A percentile compares a stretch with the other conserved stretches of the same genome.
These are phyloP conservation scores for Xylaria sp. DNA, from an alignment of 495 filamentous ascomycete genomes.

Conservation along the genomic window DNA sequence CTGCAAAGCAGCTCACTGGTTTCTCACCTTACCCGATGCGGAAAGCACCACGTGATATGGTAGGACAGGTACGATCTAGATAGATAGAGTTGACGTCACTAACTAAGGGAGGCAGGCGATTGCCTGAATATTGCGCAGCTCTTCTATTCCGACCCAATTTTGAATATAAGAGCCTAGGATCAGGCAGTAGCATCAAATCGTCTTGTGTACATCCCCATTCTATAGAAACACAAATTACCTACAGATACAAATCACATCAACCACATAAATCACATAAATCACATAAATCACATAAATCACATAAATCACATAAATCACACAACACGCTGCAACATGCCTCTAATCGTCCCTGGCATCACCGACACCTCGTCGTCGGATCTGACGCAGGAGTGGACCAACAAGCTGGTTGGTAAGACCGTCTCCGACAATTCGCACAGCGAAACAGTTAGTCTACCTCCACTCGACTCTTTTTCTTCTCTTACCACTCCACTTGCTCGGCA, in stretches of 20 bases:
- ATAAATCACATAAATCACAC: not conserved
- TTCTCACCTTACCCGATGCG: slow-evolving; percentile 3
- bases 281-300: not conserved
- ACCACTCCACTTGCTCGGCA: not conserved
- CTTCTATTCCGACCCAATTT: not conserved
- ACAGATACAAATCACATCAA: not conserved
- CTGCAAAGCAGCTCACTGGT: not conserved
- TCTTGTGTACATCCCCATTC: not conserved
- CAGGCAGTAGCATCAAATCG: not conserved
- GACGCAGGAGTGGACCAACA: slow-evolving; percentile 72
- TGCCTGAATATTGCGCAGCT: slow-evolving; percentile 14
- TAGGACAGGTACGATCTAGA: slow-evolving; percentile 7
- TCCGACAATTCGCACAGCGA: slow-evolving; percentile 49
- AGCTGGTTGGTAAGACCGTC: slow-evolving; percentile 77
- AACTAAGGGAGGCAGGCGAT: not conserved
- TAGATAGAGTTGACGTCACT: slow-evolving; percentile 27
- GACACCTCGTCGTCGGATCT: slow-evolving; percentile 56
- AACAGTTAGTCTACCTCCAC: slow-evolving; percentile 45
- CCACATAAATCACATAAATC: not conserved
- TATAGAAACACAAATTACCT: not conserved
- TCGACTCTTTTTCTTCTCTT: not conserved
- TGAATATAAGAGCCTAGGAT: too few species aligned
- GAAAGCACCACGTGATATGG: not conserved
- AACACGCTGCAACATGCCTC: slow-evolving; percentile 68
- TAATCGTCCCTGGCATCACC: slow-evolving; percentile 76